phyloP scores from a whole-genome alignment of 192 early-diverging fungal species.

The Coemansia sp. region DNA sequence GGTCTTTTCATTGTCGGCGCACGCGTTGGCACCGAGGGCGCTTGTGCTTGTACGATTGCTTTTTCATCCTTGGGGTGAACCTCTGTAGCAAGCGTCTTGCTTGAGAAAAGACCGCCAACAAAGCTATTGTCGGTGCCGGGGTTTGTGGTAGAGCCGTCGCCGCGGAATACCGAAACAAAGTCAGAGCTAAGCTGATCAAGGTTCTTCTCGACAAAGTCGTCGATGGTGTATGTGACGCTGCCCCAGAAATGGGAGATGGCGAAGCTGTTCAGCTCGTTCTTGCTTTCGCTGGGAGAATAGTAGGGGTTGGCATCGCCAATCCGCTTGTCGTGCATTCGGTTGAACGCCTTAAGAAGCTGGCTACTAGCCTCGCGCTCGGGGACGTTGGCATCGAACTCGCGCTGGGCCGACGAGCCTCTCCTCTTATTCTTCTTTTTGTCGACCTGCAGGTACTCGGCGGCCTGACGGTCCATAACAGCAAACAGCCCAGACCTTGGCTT shows the following conservation, averaged over 20 bases:
- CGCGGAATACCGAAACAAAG: conserved; percentile 83
- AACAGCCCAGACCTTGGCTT: conserved; percentile 70
- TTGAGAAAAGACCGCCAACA: conserved; percentile 74
- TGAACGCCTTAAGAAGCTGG: conserved; percentile 53
- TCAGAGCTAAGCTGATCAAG: conserved; percentile 78
- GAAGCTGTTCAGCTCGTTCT: conserved; percentile 56
- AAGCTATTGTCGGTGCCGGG: conserved; percentile 72
- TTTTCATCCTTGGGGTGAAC: conserved; percentile 75
- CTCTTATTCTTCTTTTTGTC: conserved; percentile 32
- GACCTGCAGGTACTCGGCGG: conserved; percentile 38
- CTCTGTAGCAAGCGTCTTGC: conserved; percentile 71
- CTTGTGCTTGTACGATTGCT: conserved; percentile 74
- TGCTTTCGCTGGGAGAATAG: conserved; percentile 49
- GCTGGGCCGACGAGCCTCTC: conserved; percentile 18
- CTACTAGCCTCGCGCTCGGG: conserved; percentile 43
- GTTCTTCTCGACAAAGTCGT: conserved; percentile 81
- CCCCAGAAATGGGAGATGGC: conserved; percentile 52
- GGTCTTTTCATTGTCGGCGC: conserved; percentile 61
- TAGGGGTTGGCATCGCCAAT: conserved; percentile 37
- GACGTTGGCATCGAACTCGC: conserved; percentile 40
- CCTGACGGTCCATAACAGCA: conserved; percentile 70
- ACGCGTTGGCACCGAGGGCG: conserved; percentile 68
- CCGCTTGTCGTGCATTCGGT: conserved; percentile 41
- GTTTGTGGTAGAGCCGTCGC: conserved; percentile 52
- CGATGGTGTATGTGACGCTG: conserved; percentile 67